phyloP scores from a whole-genome alignment of 768 basidiomycete genomes.

The Lyophyllum atratum region DNA sequence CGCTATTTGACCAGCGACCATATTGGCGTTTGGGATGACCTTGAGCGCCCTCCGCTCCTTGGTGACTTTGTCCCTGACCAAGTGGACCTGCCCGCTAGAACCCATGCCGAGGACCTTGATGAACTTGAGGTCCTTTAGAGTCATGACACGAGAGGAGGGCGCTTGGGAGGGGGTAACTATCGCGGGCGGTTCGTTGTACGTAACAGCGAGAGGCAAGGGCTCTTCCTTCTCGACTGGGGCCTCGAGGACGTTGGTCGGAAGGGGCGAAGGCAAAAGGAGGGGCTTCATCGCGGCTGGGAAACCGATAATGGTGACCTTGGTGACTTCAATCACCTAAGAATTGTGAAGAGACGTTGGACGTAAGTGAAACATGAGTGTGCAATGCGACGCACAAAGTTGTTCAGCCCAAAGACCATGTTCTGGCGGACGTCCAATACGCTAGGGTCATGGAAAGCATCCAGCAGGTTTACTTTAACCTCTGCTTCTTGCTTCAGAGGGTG shows the following conservation, averaged over 20 bases:
- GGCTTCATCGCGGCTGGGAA: neutral
- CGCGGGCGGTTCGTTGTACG: neutral
- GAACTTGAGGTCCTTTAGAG: conserved; percentile 7
- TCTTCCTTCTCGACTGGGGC: neutral
- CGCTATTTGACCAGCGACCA: neutral
- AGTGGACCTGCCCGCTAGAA: conserved; percentile 13
- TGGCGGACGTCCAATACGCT: conserved; percentile 9
- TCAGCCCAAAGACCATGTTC: neutral
- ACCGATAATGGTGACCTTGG: neutral
- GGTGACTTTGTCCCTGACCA: conserved; percentile 8
- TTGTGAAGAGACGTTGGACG: neutral
- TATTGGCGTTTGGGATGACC: conserved; percentile 4
- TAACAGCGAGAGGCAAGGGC: neutral
- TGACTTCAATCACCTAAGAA: neutral
- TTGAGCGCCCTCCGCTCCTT: conserved; percentile 13
- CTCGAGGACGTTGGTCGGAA: neutral
- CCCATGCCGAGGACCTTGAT: conserved; percentile 14
- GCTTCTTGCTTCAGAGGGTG: neutral
- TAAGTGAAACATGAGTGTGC: neutral
- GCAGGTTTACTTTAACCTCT: neutral
- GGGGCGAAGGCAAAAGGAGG: neutral
- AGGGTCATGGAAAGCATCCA: conserved; percentile 9
- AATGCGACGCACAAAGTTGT: conserved; percentile 1
- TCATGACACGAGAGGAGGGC: neutral
- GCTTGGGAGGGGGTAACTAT: neutral